Conservation (phyloP, 306 rosid genomes). For the Dalbergia cochinchinensis region DNA sequence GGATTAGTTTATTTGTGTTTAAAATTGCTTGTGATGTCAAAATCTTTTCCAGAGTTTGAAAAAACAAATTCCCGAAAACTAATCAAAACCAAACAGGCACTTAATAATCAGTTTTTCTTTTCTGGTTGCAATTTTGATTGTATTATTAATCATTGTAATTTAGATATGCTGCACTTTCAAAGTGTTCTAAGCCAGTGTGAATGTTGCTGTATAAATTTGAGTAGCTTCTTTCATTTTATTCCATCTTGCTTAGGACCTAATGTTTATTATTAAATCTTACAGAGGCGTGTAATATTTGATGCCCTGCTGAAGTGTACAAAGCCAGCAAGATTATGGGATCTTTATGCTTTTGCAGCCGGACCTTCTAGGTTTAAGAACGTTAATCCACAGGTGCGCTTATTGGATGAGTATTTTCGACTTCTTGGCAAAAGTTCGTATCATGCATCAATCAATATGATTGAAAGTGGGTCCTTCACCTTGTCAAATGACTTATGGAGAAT, state of each 20-base stretch:
- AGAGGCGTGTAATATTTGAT: conserved; percentile 79
- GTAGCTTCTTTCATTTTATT: conserved; percentile 46
- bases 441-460: conserved; percentile 74
- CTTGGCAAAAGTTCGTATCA: conserved; percentile 67
- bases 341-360: conserved; percentile 80
- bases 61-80: neutral
- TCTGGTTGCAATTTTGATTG: conserved; percentile 12
- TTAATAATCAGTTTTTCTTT: neutral
- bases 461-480: conserved; percentile 75
- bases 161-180: conserved; percentile 4
- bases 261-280: conserved; percentile 53
- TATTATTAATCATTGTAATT: conserved; percentile 25
- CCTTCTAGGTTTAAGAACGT: conserved; percentile 76
- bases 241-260: conserved; percentile 47
- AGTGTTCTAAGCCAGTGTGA: conserved; percentile 30
- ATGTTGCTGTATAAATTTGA: conserved; percentile 24
- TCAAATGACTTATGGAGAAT: conserved; percentile 93
- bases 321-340: conserved; percentile 82
- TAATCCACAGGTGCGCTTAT: conserved; percentile 80
- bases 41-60: neutral
- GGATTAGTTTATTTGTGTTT: neutral
- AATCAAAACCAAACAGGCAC: neutral
- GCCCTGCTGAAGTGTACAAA: conserved; percentile 71
- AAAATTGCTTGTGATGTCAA: neutral
- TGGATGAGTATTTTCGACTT: conserved; percentile 93